Evolutionary conservation across 768 basidiomycete species (phyloP), one percentile per base, ranked within the genome.

Genomic region (Antrodiella citrinella): DNA sequence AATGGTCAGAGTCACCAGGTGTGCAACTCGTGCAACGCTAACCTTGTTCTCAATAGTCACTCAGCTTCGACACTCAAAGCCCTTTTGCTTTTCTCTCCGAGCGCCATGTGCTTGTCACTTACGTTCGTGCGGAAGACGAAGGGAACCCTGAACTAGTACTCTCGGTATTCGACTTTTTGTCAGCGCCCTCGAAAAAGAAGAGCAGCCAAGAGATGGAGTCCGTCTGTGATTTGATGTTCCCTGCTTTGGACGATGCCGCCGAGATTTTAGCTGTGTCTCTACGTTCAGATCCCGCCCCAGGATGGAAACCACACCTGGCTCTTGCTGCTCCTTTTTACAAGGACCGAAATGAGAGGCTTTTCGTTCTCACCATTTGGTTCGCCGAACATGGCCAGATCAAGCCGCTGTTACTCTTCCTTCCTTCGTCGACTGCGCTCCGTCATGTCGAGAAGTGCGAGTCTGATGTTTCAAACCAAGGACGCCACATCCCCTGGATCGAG

Each of bases 231-330:
- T 75, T 82, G 48, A 53, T 59, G 35, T 76, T 69, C 54, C 80
- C 80, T 2, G 40, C 54, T 2, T 60, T 75, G 25, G 50, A 54
- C 12, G 50, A 57, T 1, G 56, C 48, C 51, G 62, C 66, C 13
- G 58, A 50, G 19, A 56, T 67, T 9, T 49, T 68, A 46, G 61
- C 58, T 26, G 63, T 79, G 43, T 62, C 69, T 38, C 67, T 82
- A 21, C 78, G 76, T 30, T 74, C 76, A 23, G 79, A 82, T 59
- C 78, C 80, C 21, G 64, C 74, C n/a, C 72, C 76, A 3, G 56
- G 57, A 26, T 80, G 75, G 72, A 54, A 54, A 18, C 72, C 73
- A 38, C 57, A 64, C 48, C 44, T 59, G 19, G 58, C 63, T 12
- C 56, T 62, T 13, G 52, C 56, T 26, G 68, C 70, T n/a, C 80